phyloP scores from a whole-genome alignment of 2,329 filamentous ascomycete genomes.

The Penicillium thymicola region DNA sequence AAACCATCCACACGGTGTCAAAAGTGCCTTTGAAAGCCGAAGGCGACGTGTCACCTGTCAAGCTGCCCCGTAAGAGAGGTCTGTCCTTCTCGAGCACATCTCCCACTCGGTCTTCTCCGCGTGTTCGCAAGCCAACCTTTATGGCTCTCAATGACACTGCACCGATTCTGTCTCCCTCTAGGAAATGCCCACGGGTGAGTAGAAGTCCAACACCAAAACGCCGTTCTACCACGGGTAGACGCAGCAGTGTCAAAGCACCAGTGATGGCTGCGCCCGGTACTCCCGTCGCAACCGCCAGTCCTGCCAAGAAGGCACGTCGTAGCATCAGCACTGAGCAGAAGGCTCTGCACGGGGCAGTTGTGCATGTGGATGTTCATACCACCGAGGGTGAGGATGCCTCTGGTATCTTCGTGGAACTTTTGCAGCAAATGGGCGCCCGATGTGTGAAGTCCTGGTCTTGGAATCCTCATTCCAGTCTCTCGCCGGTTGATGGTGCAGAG shows the following conservation, averaged over 20 bases:
- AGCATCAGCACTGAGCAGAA: conserved; percentile 24
- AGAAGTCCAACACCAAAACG: conserved; percentile 22
- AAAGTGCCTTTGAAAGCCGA: conserved; percentile 73
- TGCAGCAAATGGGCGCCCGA: conserved; percentile 76
- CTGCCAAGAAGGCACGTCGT: conserved; percentile 29
- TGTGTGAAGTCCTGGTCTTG: conserved; percentile 75
- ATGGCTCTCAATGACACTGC: conserved; percentile 20
- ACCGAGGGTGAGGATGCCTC: conserved; percentile 77
- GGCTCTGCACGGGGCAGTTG: conserved; percentile 67
- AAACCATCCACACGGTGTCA: conserved; percentile 67
- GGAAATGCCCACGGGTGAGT: conserved; percentile 21
- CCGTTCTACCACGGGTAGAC: conserved; percentile 14
- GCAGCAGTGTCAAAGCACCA: conserved; percentile 9
- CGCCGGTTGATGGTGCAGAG: conserved; percentile 33
- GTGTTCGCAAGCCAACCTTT: conserved; percentile 24
- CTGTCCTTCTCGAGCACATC: conserved; percentile 53
- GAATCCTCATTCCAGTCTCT: conserved; percentile 55
- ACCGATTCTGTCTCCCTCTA: conserved; percentile 29
- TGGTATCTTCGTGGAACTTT: conserved; percentile 74
- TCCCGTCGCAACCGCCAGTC: conserved; percentile 22
- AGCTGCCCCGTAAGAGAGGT: conserved; percentile 46
- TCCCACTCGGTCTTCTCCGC: conserved; percentile 33
- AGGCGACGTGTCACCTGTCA: conserved; percentile 49
- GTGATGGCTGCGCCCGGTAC: conserved; percentile 11
- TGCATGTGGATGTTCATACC: conserved; percentile 81